Evolutionary conservation across 805 yeast species (phyloP).

Genomic region (Yamadazyma nakazawae): DNA sequence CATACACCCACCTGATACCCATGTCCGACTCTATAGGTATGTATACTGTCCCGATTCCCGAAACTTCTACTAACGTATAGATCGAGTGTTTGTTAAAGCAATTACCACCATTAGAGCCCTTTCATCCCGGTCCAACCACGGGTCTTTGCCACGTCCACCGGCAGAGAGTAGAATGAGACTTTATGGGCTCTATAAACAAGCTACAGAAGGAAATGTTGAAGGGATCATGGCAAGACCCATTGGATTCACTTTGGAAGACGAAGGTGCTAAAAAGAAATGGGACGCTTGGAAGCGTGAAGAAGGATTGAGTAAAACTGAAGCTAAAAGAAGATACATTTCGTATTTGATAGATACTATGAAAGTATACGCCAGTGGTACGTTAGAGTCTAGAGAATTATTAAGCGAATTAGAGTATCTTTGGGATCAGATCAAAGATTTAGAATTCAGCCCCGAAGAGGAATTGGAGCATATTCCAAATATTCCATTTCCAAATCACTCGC

Average conservation of each 20-base stretch:
- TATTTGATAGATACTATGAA: constrained; percentile 71
- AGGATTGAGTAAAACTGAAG: constrained; percentile 66
- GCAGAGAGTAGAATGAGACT: constrained; percentile 62
- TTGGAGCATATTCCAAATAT: constrained; percentile 18
- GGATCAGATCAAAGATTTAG: constrained; percentile 63
- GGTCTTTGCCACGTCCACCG: constrained; percentile 73
- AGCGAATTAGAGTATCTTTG: constrained; percentile 68
- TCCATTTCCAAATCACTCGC: constrained; percentile 32
- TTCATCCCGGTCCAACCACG: constrained; percentile 59
- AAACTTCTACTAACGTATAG: constrained; percentile 25
- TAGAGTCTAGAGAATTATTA: constrained; percentile 62
- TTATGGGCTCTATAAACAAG: constrained; percentile 84
- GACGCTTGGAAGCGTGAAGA: constrained; percentile 81
- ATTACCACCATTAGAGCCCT: constrained; percentile 73
- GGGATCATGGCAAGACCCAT: constrained; percentile 64
- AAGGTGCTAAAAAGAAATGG: constrained; percentile 70
- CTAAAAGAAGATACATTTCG: constrained; percentile 67
- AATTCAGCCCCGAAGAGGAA: constrained; percentile 30
- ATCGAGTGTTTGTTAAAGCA: constrained; percentile 79
- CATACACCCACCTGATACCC: background rate
- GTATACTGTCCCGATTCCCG: constrained; percentile 2
- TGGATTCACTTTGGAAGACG: constrained; percentile 59
- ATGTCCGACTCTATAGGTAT: constrained; percentile 19
- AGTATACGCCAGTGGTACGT: constrained; percentile 62
- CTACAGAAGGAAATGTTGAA: constrained; percentile 81